These are phyloP conservation scores for Entomortierella parvispora DNA, from an alignment of 192 early-diverging fungal species.

Conservation along the genomic window DNA sequence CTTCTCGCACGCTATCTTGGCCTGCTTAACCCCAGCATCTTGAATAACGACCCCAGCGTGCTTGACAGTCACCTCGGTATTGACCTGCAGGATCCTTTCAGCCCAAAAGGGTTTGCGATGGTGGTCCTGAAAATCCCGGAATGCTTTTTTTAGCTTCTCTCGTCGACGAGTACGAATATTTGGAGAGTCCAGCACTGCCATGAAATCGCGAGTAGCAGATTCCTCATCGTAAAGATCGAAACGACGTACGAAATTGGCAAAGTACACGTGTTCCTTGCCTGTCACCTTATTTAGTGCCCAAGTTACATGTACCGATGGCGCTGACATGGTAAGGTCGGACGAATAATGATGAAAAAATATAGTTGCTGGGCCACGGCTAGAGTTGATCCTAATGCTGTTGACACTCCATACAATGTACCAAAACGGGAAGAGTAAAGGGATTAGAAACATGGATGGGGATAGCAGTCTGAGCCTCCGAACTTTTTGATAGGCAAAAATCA, in stretches of 20 bases:
- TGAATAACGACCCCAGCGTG: slow-evolving; percentile 13
- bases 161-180: slow-evolving; percentile 1
- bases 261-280: slow-evolving; percentile 19
- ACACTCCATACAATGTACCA: too few relatives aligned
- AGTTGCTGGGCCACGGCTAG: not conserved
- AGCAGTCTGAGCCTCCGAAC: too few relatives aligned
- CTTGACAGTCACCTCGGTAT: slow-evolving; percentile 1
- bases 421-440: too few relatives aligned
- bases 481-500: too few relatives aligned
- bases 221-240: slow-evolving; percentile 12
- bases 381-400: not conserved
- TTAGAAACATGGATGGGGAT: too few relatives aligned
- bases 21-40: not conserved
- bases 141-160: slow-evolving; percentile 5
- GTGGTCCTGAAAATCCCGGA: slow-evolving; percentile 6
- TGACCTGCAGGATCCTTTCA: not conserved
- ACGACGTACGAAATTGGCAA: slow-evolving; percentile 19
- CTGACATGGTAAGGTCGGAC: slow-evolving; percentile 15
- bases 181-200: not conserved
- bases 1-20: too few relatives aligned
- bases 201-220: slow-evolving; percentile 5
- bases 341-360: not conserved
- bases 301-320: not conserved
- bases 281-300: slow-evolving; percentile 14
- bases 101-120: slow-evolving; percentile 18